phyloP scores from a whole-genome alignment of 108 stramenopile species.

The Fragilariopsis cylindrus region DNA sequence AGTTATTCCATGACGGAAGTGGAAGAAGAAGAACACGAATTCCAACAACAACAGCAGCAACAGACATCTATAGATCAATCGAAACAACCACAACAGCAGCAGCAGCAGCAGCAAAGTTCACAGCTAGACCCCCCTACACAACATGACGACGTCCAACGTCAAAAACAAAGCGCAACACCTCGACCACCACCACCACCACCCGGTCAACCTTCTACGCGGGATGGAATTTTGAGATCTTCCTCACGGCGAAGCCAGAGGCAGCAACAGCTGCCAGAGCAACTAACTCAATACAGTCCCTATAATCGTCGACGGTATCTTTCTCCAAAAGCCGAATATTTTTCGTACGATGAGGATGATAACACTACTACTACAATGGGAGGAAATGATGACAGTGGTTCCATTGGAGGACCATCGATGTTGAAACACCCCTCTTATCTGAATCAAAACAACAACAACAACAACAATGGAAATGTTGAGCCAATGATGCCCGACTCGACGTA shows the following conservation, averaged over 20 bases:
- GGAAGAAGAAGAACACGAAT: not conserved
- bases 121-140: not conserved
- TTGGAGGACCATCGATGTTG: no score
- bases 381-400: not conserved
- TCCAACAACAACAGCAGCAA: not conserved
- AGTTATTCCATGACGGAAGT: conserved; percentile 9
- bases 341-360: conserved; percentile 15
- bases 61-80: not conserved
- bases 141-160: not conserved
- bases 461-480: not conserved
- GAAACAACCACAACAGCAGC: conserved; percentile 8
- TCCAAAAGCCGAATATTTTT: conserved; percentile 5
- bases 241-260: not conserved
- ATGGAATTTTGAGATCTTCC: conserved; percentile 1
- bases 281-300: conserved; percentile 1
- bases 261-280: conserved; percentile 14
- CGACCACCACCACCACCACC: not conserved
- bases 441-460: not conserved
- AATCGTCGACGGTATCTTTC: not conserved
- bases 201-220: not conserved
- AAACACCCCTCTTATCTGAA: not conserved
- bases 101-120: conserved; percentile 14
- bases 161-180: not conserved
- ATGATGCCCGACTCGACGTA: conserved; percentile 62
- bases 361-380: conserved; percentile 6